Conservation (phyloP, 176 grass and related monocot genomes). For the Pontederia paniculata region DNA sequence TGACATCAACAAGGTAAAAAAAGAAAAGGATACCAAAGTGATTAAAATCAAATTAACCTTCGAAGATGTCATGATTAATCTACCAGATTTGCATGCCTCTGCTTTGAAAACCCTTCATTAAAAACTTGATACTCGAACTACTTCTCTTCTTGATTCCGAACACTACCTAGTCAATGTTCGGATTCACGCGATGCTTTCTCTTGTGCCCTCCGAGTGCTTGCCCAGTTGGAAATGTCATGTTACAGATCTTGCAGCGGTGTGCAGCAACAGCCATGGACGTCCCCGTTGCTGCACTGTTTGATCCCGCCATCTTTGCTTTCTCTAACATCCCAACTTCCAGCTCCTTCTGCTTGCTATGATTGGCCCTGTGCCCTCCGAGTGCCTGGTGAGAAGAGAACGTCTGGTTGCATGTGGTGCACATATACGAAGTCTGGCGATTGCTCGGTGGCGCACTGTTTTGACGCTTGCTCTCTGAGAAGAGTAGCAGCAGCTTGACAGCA, state of each 20-base stretch:
- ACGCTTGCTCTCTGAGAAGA: too few species aligned
- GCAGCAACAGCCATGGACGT: background rate
- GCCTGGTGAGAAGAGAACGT: conserved; percentile 6
- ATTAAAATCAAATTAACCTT: too few species aligned
- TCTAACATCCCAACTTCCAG: background rate
- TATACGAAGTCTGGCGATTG: background rate
- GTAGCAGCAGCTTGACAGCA: too few species aligned
- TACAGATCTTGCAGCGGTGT: conserved; percentile 10
- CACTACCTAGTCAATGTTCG: too few species aligned
- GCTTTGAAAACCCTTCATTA: too few species aligned
- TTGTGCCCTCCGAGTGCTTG: conserved; percentile 5
- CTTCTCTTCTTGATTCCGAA: too few species aligned
- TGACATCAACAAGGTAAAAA: too few species aligned
- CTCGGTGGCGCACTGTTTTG: background rate
- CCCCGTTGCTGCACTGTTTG: background rate
- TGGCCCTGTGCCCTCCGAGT: conserved; percentile 4
- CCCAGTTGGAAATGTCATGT: background rate
- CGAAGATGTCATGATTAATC: too few species aligned
- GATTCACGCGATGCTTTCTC: background rate
- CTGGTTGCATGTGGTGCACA: background rate
- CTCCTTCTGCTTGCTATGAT: conserved; percentile 1
- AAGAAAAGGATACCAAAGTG: too few species aligned
- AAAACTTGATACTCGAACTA: too few species aligned
- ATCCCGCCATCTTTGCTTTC: background rate
- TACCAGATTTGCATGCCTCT: too few species aligned